Percentiles rank a stretch among this genome's conserved stretches.
These are phyloP conservation scores for Phaeosphaeriaceae sp. DNA, from an alignment of 2,329 filamentous ascomycete genomes.

Conservation along the genomic window DNA sequence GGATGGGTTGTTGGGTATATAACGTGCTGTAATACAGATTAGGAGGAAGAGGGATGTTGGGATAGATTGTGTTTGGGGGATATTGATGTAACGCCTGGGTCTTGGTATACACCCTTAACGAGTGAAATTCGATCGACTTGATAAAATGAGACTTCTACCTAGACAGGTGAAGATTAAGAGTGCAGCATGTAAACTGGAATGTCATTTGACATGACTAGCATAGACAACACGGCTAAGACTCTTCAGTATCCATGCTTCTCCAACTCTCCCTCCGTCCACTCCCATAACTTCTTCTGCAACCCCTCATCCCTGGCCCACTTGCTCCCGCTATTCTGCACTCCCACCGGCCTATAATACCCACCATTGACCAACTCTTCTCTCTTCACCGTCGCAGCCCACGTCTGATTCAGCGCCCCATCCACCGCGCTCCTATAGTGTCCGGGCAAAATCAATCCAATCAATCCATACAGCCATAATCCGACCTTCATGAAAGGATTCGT, in stretches of 20 bases:
- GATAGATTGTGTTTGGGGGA: no score
- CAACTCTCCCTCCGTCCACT: conserved; percentile 47
- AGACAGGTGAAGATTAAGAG: no score
- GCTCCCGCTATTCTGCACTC: conserved; percentile 30
- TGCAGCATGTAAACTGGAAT: not conserved
- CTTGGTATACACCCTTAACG: no score
- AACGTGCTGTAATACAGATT: no score
- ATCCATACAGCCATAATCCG: conserved; percentile 32
- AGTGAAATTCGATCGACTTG: no score
- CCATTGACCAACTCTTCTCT: conserved; percentile 50
- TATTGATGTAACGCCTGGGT: no score
- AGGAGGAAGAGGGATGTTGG: no score
- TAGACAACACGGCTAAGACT: not conserved
- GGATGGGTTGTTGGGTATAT: not conserved
- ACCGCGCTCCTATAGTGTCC: conserved; percentile 36
- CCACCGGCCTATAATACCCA: conserved; percentile 51
- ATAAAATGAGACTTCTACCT: no score
- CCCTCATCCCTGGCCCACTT: conserved; percentile 35
- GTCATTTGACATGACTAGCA: not conserved
- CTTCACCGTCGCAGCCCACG: conserved; percentile 50
- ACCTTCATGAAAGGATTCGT: conserved; percentile 33
- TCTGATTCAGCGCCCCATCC: conserved; percentile 51
- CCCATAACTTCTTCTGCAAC: conserved; percentile 47
- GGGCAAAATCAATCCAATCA: conserved; percentile 32
- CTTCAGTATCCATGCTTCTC: conserved; percentile 38